Evolutionary conservation across 768 basidiomycete species (phyloP).

Genomic region (Suillus discolor): DNA sequence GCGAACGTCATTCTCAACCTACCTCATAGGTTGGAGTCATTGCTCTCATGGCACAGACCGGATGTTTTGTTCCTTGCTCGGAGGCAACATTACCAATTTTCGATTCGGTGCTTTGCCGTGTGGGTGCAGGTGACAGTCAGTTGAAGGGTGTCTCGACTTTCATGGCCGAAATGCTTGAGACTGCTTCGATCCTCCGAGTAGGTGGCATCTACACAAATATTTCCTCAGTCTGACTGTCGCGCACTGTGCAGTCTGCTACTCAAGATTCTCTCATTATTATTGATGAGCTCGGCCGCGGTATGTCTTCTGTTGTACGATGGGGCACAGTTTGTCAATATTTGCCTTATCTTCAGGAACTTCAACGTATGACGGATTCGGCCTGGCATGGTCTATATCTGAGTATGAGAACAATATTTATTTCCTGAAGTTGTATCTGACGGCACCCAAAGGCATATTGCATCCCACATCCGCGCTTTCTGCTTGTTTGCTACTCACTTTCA

Average conservation of each 20-base stretch:
- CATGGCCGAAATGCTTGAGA: slow-evolving; percentile 99
- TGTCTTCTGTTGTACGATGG: slow-evolving; percentile 1
- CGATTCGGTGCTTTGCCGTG: slow-evolving; percentile 92
- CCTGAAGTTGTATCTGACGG: not conserved
- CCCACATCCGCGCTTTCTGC: slow-evolving; percentile 90
- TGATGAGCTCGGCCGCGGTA: slow-evolving; percentile 93
- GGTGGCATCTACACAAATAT: slow-evolving; percentile 16
- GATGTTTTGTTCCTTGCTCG: slow-evolving; percentile 93
- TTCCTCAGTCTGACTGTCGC: not conserved
- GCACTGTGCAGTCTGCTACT: slow-evolving; percentile 70
- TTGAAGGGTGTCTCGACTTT: slow-evolving; percentile 98
- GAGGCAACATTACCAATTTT: slow-evolving; percentile 89
- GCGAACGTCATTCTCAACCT: not conserved
- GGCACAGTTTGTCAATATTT: not conserved
- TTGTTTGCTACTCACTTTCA: slow-evolving; percentile 99
- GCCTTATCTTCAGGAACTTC: slow-evolving; percentile 71
- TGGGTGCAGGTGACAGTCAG: slow-evolving; percentile 97
- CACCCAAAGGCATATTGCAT: slow-evolving; percentile 80
- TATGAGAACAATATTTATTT: slow-evolving; percentile 36
- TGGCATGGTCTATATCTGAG: slow-evolving; percentile 99
- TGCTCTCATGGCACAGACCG: slow-evolving; percentile 92
- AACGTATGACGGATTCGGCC: slow-evolving; percentile 95
- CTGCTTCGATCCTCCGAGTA: slow-evolving; percentile 90
- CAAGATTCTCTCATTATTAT: slow-evolving; percentile 95
- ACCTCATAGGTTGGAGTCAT: slow-evolving; percentile 84